Conservation (phyloP, 345 rosid species). For the Lepidium sativum region DNA sequence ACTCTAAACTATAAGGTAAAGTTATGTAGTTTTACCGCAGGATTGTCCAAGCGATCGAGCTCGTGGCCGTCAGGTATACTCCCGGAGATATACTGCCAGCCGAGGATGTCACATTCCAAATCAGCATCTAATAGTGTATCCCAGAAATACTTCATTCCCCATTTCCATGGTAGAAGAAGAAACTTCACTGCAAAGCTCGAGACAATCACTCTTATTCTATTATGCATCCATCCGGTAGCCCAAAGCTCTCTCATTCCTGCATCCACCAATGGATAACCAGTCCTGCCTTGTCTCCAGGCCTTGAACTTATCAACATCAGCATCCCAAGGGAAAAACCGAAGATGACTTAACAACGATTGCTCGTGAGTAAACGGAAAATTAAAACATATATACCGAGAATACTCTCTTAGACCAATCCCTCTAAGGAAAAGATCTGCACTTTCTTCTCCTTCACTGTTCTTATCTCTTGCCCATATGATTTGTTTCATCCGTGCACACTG, state of each 20-base stretch:
- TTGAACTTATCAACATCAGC: slow-evolving; percentile 53
- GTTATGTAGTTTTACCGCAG: slow-evolving; percentile 43
- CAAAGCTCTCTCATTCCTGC: slow-evolving; percentile 99
- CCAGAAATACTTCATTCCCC: slow-evolving; percentile 99
- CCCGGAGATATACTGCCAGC: slow-evolving; percentile 95
- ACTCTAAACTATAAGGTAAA: neutral
- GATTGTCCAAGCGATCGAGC: slow-evolving; percentile 81
- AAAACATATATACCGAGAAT: slow-evolving; percentile 89
- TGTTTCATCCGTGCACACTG: slow-evolving; percentile 63
- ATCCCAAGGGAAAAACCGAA: slow-evolving; percentile 76
- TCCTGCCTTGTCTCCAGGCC: slow-evolving; percentile 92
- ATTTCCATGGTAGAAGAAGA: slow-evolving; percentile 89
- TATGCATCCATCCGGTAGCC: slow-evolving; percentile 97
- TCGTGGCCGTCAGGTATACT: slow-evolving; percentile 95
- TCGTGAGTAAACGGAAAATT: slow-evolving; percentile 90
- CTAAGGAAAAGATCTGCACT: slow-evolving; percentile 57
- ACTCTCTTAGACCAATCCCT: slow-evolving; percentile 83
- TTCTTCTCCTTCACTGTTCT: slow-evolving; percentile 44
- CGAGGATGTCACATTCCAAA: slow-evolving; percentile 78
- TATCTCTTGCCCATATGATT: slow-evolving; percentile 67
- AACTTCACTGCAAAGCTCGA: slow-evolving; percentile 83
- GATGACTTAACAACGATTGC: slow-evolving; percentile 51
- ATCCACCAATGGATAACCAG: slow-evolving; percentile 92
- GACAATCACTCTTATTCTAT: slow-evolving; percentile 77
- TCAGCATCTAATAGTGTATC: slow-evolving; percentile 93